phyloP scores from a whole-genome alignment of 352 stramenopile species.

The Phytophthora europaea region DNA sequence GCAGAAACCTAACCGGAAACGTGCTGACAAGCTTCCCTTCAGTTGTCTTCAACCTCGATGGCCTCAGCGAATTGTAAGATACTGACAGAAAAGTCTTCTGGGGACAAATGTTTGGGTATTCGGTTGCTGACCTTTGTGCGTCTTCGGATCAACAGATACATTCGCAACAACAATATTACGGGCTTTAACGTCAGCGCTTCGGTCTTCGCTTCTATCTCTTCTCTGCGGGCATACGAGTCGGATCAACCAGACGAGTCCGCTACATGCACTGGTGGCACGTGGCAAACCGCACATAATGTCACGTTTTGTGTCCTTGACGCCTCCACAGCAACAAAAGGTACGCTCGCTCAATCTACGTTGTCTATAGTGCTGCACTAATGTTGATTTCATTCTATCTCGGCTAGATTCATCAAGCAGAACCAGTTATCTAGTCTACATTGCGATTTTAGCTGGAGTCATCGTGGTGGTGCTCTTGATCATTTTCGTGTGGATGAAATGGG shows the following conservation, averaged over 20 bases:
- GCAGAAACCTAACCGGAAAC: conserved; percentile 48
- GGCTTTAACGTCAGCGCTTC: conserved; percentile 45
- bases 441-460: conserved; percentile 20
- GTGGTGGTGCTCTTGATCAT: conserved; percentile 27
- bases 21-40: conserved; percentile 37
- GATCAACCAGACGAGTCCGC: conserved; percentile 27
- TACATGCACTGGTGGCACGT: conserved; percentile 34
- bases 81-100: background rate
- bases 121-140: background rate
- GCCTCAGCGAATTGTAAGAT: conserved; percentile 37
- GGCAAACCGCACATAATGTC: conserved; percentile 33
- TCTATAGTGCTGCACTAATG: background rate
- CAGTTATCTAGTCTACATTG: conserved; percentile 31
- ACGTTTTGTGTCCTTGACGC: conserved; percentile 47
- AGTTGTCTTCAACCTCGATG: conserved; percentile 43
- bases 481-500: conserved; percentile 38
- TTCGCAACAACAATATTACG: conserved; percentile 45
- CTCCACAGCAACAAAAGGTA: conserved; percentile 15
- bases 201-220: conserved; percentile 18
- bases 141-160: conserved; percentile 33
- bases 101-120: background rate
- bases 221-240: conserved; percentile 35
- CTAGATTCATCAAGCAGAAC: conserved; percentile 26
- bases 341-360: background rate
- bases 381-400: background rate